Evolutionary conservation across 164 flowering plant species (phyloP).

Genomic region (Chimonanthus praecox): DNA sequence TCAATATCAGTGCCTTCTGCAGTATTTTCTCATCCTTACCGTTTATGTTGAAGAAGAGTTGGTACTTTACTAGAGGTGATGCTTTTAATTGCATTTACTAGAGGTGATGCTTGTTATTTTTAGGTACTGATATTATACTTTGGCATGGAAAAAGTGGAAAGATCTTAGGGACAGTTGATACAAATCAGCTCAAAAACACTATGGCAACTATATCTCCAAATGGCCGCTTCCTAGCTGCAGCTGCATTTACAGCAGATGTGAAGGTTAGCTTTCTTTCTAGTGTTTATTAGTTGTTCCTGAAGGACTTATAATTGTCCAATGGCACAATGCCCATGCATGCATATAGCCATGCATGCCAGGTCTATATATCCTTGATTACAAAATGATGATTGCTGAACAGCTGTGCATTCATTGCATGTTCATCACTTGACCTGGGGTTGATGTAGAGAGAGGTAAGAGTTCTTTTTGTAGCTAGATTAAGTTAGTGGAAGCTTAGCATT

Average conservation of each 20-base stretch:
- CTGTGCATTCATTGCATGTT: not conserved
- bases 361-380: not conserved
- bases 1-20: not conserved
- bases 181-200: constrained; percentile 90
- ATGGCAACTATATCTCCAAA: constrained; percentile 93
- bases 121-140: constrained; percentile 88
- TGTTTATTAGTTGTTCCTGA: not conserved
- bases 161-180: constrained; percentile 67
- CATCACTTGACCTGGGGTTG: not conserved
- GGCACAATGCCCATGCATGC: not conserved
- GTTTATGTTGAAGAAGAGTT: not conserved
- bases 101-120: constrained; percentile 1
- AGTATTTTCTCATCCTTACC: not conserved
- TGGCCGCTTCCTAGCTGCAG: constrained; percentile 99
- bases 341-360: not conserved
- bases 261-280: constrained; percentile 43
- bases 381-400: not conserved
- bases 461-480: not conserved
- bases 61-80: not conserved
- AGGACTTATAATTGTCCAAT: not conserved
- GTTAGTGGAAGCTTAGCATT: not conserved
- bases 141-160: constrained; percentile 97
- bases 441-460: not conserved
- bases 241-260: constrained; percentile 99
- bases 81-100: not conserved